These are phyloP conservation scores for Cryptococcus depauperatus DNA, from an alignment of 1,284 basidiomycete species.

Conservation along the genomic window DNA sequence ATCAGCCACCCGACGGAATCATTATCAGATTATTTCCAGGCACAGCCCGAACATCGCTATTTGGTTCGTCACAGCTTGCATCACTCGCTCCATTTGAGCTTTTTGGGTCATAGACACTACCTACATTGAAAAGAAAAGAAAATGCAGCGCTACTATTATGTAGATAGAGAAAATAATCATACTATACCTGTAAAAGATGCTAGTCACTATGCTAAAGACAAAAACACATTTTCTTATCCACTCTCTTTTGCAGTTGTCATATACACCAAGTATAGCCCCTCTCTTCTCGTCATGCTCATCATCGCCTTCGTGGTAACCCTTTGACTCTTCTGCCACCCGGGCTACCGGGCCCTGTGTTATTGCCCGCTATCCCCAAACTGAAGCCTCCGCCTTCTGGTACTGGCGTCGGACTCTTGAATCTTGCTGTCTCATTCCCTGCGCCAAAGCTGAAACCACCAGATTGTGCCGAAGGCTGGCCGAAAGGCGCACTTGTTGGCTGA, in stretches of 20 bases:
- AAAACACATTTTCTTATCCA: background rate
- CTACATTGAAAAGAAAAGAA: too few species aligned
- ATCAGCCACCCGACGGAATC: too few species aligned
- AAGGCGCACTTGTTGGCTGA: constrained; percentile 1
- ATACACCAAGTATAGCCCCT: too few species aligned
- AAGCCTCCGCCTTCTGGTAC: constrained; percentile 10
- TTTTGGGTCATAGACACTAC: too few species aligned
- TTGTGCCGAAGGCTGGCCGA: constrained; percentile 3
- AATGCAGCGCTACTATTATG: too few species aligned
- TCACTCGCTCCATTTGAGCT: too few species aligned
- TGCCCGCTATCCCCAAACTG: constrained; percentile 11
- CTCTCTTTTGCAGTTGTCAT: background rate
- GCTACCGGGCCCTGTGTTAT: constrained; percentile 7
- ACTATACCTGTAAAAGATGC: too few species aligned
- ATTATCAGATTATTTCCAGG: too few species aligned
- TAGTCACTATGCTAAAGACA: background rate
- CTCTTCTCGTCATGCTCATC: background rate
- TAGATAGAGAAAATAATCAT: too few species aligned
- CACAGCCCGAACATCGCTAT: too few species aligned
- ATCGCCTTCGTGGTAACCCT: constrained; percentile 12
- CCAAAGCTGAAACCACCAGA: background rate
- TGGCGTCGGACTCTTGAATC: constrained; percentile 16
- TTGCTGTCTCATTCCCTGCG: constrained; percentile 3
- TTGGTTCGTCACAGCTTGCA: too few species aligned
- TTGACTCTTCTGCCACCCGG: constrained; percentile 15